Base-by-base conservation (phyloP, 2,329 filamentous ascomycete genomes). In the Fusarium algeriense region DNA sequence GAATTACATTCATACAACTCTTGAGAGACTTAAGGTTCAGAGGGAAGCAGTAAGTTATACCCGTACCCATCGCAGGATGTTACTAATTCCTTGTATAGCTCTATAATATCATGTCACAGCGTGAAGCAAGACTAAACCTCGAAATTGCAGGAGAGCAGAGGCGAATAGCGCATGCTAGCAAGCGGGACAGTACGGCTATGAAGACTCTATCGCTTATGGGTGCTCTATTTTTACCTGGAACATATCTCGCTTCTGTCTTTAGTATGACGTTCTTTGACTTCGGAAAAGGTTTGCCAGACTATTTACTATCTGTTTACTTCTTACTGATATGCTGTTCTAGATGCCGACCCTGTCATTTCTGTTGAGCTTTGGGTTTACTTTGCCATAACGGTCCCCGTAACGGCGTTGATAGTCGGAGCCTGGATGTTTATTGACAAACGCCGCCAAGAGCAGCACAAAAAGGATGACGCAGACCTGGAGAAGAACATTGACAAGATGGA, bases 231-330 rank as follows among this genome's bases (percentile, higher is more conserved):
- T 81, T 91, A 9, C 89, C 89, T 0, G 89, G 88, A 4, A 90
- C 88, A 2, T 90, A 87, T 70, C 83, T 91, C 20, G 85, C 89
- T 12, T 91, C 89, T 1, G 82, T 91, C 28, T 91, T 91, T 73
- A 87, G 85, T 81, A 91, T 90, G 88, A 88, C 88, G 0, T 91
- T 91, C 77, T 91, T 91, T 81, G 85, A 91, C 79, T 91, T 90
- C 71, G 85, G 85, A 69, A 79, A 82, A 41, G 80, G 84, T 84
- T 76, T 67, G 79, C 49, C 23, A 41, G 14, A 30, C 8, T 15
- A 19, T 11, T 17, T 7, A 15, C 13, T 20, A 41, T 44, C 30
- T 26, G 14, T 15, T 46, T 26, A 11, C 40, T 14, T 15, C 12
- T 17, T 40, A 8, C 60, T 73, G 54, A 73, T 54, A 23, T 37